Percentiles rank a stretch among this genome's conserved stretches.
Conservation (phyloP, 768 basidiomycete species). For the Hypholoma sublateritium region DNA sequence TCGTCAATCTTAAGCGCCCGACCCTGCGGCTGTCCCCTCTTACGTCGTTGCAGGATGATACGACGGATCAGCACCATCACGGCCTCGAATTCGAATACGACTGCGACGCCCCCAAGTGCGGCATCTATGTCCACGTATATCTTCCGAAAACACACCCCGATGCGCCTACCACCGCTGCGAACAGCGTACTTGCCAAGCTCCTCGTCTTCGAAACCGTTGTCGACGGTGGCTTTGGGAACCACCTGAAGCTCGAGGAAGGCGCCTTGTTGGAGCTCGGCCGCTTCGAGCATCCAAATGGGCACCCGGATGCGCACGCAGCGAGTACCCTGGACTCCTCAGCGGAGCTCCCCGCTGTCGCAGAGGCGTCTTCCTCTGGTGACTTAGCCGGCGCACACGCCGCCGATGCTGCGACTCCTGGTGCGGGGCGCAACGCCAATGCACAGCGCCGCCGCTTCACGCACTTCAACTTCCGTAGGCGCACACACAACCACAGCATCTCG, state of each 20-base stretch:
- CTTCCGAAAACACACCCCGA: constrained; percentile 66
- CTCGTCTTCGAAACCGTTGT: constrained; percentile 65
- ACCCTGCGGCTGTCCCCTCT: constrained; percentile 78
- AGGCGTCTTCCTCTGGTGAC: constrained; percentile 15
- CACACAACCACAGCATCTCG: constrained; percentile 50
- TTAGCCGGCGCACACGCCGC: not conserved
- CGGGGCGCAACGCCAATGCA: not conserved
- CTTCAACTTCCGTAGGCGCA: constrained; percentile 66
- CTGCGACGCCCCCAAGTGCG: constrained; percentile 84
- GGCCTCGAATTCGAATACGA: constrained; percentile 92
- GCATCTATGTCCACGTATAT: constrained; percentile 75
- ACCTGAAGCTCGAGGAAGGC: constrained; percentile 73
- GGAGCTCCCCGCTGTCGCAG: constrained; percentile 9
- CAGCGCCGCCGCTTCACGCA: constrained; percentile 59
- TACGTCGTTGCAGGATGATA: constrained; percentile 43
- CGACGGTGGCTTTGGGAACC: constrained; percentile 81
- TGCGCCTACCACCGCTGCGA: constrained; percentile 35
- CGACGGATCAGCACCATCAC: constrained; percentile 50
- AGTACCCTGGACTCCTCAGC: constrained; percentile 11
- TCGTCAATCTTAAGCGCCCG: constrained; percentile 93
- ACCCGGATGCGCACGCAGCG: not conserved
- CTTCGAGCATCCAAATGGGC: constrained; percentile 49
- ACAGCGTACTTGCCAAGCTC: constrained; percentile 41
- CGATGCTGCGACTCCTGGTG: constrained; percentile 4
- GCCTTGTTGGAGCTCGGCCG: constrained; percentile 78